A percentile compares a stretch with the other conserved stretches of the same genome.
Conservation (phyloP, 2,329 filamentous ascomycete species). For the Blumeria graminis region DNA sequence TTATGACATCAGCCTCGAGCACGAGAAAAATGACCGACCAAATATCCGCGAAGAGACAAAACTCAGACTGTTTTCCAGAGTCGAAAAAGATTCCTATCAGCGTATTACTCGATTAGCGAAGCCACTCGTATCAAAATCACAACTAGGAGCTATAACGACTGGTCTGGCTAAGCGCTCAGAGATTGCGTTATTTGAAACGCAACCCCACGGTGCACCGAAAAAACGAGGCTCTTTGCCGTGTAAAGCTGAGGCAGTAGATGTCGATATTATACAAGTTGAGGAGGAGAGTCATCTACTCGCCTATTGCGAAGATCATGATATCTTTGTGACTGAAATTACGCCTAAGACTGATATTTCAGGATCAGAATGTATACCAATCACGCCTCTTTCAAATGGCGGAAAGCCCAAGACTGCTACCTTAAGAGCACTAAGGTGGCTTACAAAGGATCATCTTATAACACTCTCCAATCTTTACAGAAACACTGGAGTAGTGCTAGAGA, state of each 20-base stretch:
- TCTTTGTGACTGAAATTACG: slow-evolving; percentile 28
- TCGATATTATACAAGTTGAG: slow-evolving; percentile 42
- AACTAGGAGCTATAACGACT: slow-evolving; percentile 57
- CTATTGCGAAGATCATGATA: slow-evolving; percentile 54
- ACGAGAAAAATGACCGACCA: slow-evolving; percentile 7
- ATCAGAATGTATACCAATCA: slow-evolving; percentile 27
- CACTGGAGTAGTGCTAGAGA: slow-evolving; percentile 30
- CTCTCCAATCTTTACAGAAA: slow-evolving; percentile 33
- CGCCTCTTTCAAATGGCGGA: slow-evolving; percentile 20
- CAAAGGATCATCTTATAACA: slow-evolving; percentile 30
- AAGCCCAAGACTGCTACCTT: slow-evolving; percentile 24
- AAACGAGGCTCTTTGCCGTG: slow-evolving; percentile 25
- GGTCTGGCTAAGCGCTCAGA: slow-evolving; percentile 53
- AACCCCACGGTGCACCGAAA: slow-evolving; percentile 24
- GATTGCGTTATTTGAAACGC: slow-evolving; percentile 54
- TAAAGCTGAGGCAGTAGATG: slow-evolving; percentile 35
- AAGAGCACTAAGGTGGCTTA: slow-evolving; percentile 33
- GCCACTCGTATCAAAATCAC: slow-evolving; percentile 25
- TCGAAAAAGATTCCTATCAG: slow-evolving; percentile 30
- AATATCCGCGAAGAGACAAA: slow-evolving; percentile 21
- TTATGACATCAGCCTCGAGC: slow-evolving; percentile 28
- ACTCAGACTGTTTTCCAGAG: slow-evolving; percentile 24
- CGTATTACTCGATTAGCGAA: slow-evolving; percentile 29
- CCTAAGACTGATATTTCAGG: slow-evolving; percentile 20
- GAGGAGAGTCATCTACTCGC: slow-evolving; percentile 43